Percentiles rank a stretch among this genome's conserved stretches.
These are phyloP conservation scores for Geotrichum aggregatum DNA, from an alignment of 1,139 yeast species.

Conservation along the genomic window DNA sequence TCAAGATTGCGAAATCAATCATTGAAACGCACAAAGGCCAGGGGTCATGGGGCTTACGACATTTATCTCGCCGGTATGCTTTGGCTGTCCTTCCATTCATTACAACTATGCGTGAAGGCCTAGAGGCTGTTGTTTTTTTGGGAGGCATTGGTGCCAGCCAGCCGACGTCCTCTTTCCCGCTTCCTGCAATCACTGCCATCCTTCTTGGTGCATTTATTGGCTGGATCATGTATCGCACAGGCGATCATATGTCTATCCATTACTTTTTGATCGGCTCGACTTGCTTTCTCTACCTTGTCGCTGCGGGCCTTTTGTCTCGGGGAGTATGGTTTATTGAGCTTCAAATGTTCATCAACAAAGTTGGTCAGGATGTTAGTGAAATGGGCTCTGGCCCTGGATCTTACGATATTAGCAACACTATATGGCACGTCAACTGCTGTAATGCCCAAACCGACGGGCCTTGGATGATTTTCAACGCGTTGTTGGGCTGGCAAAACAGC, in stretches of 20 bases:
- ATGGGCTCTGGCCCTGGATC: slow-evolving; percentile 93
- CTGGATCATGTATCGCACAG: slow-evolving; percentile 64
- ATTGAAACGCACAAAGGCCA: slow-evolving; percentile 43
- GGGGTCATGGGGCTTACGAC: slow-evolving; percentile 35
- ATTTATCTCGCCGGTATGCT: slow-evolving; percentile 56
- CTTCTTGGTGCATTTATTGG: slow-evolving; percentile 67
- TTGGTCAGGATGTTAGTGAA: slow-evolving; percentile 86
- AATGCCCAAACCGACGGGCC: slow-evolving; percentile 87
- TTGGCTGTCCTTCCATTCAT: slow-evolving; percentile 73
- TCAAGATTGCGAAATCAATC: slow-evolving; percentile 76
- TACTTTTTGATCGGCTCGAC: slow-evolving; percentile 78
- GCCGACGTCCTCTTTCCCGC: slow-evolving; percentile 74
- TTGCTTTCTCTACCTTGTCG: slow-evolving; percentile 76
- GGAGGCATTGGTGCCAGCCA: slow-evolving; percentile 80
- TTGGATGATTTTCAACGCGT: slow-evolving; percentile 89
- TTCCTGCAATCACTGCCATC: slow-evolving; percentile 73
- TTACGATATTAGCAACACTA: slow-evolving; percentile 69
- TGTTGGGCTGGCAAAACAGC: slow-evolving; percentile 92
- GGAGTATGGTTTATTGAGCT: slow-evolving; percentile 89
- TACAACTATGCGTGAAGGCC: slow-evolving; percentile 80
- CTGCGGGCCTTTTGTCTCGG: slow-evolving; percentile 85
- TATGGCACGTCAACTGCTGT: slow-evolving; percentile 97
- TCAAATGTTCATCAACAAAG: slow-evolving; percentile 59
- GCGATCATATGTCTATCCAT: slow-evolving; percentile 72
- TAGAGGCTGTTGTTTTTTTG: slow-evolving; percentile 81